Conservation (phyloP, 768 basidiomycete species). For the Boletales sp. region DNA sequence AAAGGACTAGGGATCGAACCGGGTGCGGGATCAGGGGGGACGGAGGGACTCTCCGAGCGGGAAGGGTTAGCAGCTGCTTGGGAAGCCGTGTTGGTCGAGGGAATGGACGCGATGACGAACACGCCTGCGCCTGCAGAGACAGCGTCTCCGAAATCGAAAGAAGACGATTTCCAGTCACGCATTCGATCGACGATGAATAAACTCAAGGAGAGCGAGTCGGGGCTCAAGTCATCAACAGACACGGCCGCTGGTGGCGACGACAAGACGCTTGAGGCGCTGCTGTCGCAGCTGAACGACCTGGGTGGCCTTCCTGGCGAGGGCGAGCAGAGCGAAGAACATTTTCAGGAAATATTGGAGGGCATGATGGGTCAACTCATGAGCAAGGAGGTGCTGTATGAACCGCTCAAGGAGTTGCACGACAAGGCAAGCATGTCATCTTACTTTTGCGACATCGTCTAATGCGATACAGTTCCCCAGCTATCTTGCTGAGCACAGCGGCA, state of each 20-base stretch:
- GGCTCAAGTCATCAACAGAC: slow-evolving; percentile 18
- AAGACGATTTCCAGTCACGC: slow-evolving; percentile 59
- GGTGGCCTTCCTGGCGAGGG: slow-evolving; percentile 36
- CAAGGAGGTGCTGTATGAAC: slow-evolving; percentile 65
- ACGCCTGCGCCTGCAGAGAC: slow-evolving; percentile 7
- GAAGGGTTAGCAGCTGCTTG: slow-evolving; percentile 56
- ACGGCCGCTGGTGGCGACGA: slow-evolving; percentile 7
- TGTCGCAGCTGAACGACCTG: slow-evolving; percentile 38
- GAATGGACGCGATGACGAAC: slow-evolving; percentile 39
- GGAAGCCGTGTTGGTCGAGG: slow-evolving; percentile 69
- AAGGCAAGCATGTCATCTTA: slow-evolving; percentile 12
- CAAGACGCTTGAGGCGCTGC: slow-evolving; percentile 48
- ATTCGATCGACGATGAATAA: slow-evolving; percentile 74
- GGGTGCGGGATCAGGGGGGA: slow-evolving; percentile 13
- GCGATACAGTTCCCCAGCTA: slow-evolving; percentile 69
- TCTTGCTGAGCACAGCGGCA: slow-evolving; percentile 51
- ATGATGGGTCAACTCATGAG: slow-evolving; percentile 43
- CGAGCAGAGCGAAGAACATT: slow-evolving; percentile 44
- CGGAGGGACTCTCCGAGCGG: slow-evolving; percentile 18
- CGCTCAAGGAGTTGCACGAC: slow-evolving; percentile 66
- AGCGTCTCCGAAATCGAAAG: slow-evolving; percentile 8
- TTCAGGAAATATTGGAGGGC: slow-evolving; percentile 67
- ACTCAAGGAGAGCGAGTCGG: slow-evolving; percentile 62
- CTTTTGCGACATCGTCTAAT: not conserved
- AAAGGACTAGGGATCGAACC: slow-evolving; percentile 11